Evolutionary conservation across 1,284 basidiomycete genomes (phyloP).

Genomic region (Ceratobasidium sp.): DNA sequence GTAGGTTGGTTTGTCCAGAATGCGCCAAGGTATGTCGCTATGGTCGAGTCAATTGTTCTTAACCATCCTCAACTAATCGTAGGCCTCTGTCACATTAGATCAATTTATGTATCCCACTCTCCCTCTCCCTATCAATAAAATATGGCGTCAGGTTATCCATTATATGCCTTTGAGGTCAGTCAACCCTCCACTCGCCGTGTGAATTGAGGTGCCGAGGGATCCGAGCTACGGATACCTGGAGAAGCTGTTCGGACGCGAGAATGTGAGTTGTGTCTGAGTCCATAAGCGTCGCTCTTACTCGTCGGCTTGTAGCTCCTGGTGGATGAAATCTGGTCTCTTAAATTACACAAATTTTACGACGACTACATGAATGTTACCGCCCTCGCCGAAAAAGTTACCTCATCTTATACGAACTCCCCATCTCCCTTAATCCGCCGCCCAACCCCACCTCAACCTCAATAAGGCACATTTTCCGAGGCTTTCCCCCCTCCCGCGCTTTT

Average conservation of each 20-base stretch:
- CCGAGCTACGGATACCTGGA: conserved; percentile 86
- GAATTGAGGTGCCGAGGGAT: conserved; percentile 80
- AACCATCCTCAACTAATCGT: conserved; percentile 54
- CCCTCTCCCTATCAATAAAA: conserved; percentile 91
- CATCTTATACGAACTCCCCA: conserved; percentile 82
- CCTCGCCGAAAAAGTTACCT: conserved; percentile 74
- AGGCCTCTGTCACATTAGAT: conserved; percentile 98
- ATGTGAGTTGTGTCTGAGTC: conserved; percentile 62
- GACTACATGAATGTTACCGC: conserved; percentile 75
- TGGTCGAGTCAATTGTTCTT: no score
- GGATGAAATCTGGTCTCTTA: conserved; percentile 77
- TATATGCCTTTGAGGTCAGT: conserved; percentile 84
- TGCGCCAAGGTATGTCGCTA: conserved; percentile 81
- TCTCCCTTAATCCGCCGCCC: conserved; percentile 59
- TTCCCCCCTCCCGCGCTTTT: conserved; percentile 51
- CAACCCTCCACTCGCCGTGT: conserved; percentile 70
- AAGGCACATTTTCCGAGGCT: neutral
- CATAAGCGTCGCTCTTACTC: conserved; percentile 3
- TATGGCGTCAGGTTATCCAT: conserved; percentile 79
- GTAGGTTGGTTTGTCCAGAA: conserved; percentile 94
- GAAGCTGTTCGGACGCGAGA: conserved; percentile 75
- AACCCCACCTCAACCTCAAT: conserved; percentile 62
- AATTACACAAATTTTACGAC: conserved; percentile 84
- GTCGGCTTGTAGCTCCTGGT: conserved; percentile 72
- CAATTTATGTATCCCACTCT: conserved; percentile 98